Percentiles rank a stretch among this genome's conserved stretches.
Conservation (phyloP, 305 asterid species). For the Plantago coronopus region DNA sequence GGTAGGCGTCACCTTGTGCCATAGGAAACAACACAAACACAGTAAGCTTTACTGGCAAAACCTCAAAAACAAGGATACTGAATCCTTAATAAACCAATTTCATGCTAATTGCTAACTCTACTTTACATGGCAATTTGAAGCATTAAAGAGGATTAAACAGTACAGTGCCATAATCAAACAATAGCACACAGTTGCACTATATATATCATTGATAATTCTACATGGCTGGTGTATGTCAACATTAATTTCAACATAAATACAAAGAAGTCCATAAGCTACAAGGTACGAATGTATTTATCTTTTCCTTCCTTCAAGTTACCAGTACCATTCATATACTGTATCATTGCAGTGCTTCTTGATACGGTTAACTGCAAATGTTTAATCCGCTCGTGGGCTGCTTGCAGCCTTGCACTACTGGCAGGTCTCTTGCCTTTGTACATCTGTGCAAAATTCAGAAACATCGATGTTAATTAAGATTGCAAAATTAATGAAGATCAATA, state of each 20-base stretch:
- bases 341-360: background rate
- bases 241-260: constrained; percentile 33
- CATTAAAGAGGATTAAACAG: constrained; percentile 16
- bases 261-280: constrained; percentile 34
- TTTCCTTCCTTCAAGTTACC: background rate
- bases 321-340: constrained; percentile 9
- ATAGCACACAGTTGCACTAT: constrained; percentile 22
- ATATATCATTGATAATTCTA: constrained; percentile 18
- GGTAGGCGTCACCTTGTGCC: too few relatives aligned
- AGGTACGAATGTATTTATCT: background rate
- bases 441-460: constrained; percentile 32
- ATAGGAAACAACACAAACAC: too few relatives aligned
- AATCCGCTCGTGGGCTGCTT: constrained; percentile 66
- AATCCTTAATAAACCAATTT: too few relatives aligned
- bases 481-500: too few relatives aligned
- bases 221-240: constrained; percentile 11
- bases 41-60: too few relatives aligned
- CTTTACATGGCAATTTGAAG: too few relatives aligned
- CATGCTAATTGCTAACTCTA: too few relatives aligned
- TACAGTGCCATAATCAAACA: constrained; percentile 25
- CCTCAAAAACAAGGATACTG: too few relatives aligned
- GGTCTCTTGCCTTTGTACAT: constrained; percentile 68
- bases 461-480: too few relatives aligned
- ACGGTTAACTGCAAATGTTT: constrained; percentile 22
- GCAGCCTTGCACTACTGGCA: constrained; percentile 46